Conservation (phyloP, 495 filamentous ascomycete genomes). For the Neurospora sp. region DNA sequence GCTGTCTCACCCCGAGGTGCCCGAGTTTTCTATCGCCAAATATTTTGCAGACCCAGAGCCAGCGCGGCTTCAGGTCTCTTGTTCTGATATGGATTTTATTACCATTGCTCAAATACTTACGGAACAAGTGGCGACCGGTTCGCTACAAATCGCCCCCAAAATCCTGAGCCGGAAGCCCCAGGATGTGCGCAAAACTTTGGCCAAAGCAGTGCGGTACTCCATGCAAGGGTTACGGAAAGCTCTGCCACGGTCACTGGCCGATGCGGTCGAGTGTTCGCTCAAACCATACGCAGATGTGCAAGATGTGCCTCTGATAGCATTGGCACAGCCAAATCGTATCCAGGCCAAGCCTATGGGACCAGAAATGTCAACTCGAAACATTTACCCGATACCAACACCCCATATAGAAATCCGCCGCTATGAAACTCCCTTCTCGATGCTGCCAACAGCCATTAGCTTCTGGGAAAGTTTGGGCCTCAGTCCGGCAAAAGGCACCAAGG, state of each 20-base stretch:
- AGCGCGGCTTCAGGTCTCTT: slow-evolving; percentile 25
- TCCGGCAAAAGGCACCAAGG: slow-evolving; percentile 67
- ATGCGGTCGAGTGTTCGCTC: slow-evolving; percentile 29
- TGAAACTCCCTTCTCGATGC: slow-evolving; percentile 60
- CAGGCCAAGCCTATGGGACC: slow-evolving; percentile 31
- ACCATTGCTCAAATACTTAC: slow-evolving; percentile 52
- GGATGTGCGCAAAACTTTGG: slow-evolving; percentile 25
- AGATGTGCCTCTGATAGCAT: slow-evolving; percentile 35
- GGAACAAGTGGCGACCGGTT: slow-evolving; percentile 44
- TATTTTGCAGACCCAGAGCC: slow-evolving; percentile 43
- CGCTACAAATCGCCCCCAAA: slow-evolving; percentile 15
- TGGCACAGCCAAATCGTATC: slow-evolving; percentile 33
- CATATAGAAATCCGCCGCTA: slow-evolving; percentile 70
- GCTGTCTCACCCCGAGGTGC: slow-evolving; percentile 27
- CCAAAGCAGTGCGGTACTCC: slow-evolving; percentile 28
- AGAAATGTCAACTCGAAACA: slow-evolving; percentile 26
- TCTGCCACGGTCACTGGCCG: slow-evolving; percentile 28
- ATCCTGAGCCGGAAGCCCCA: slow-evolving; percentile 1
- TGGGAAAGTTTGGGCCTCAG: slow-evolving; percentile 86
- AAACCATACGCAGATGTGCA: slow-evolving; percentile 40
- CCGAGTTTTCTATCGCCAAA: slow-evolving; percentile 34
- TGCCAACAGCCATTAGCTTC: slow-evolving; percentile 71
- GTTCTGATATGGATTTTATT: slow-evolving; percentile 42
- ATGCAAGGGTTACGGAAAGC: slow-evolving; percentile 27
- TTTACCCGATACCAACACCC: slow-evolving; percentile 47